These are phyloP conservation scores for Dalechampia spathulata DNA, from an alignment of 441 rosid genomes.

Conservation along the genomic window DNA sequence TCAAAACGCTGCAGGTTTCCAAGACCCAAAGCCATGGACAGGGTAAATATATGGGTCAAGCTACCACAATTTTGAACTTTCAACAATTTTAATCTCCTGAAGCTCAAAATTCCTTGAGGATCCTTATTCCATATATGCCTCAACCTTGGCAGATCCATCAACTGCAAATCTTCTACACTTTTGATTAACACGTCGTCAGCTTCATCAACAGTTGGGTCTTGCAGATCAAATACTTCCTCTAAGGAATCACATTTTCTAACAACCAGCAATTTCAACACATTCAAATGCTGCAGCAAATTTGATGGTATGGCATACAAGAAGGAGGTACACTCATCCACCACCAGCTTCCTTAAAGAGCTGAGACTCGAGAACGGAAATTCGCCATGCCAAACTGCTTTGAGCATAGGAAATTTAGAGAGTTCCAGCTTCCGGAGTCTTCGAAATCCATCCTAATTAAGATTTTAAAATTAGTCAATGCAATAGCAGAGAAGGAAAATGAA, in stretches of 20 bases:
- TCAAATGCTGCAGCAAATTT: too few relatives aligned
- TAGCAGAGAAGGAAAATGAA: too few relatives aligned
- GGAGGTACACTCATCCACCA: neutral
- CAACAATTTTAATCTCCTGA: conserved; percentile 1
- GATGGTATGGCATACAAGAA: neutral
- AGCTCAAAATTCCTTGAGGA: neutral
- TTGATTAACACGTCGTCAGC: neutral
- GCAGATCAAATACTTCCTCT: neutral
- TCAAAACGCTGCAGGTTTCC: neutral
- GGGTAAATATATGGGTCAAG: conserved; percentile 16
- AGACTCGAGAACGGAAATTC: neutral
- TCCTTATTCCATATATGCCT: neutral
- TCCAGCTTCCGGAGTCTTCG: neutral
- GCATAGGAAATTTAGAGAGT: neutral
- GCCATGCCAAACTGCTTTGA: neutral
- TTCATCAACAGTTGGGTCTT: neutral
- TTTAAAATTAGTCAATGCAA: too few relatives aligned
- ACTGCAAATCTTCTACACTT: neutral
- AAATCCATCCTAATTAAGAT: neutral
- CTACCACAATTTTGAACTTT: conserved; percentile 11
- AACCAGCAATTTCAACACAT: neutral
- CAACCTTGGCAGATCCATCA: conserved; percentile 7
- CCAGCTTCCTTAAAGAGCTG: neutral
- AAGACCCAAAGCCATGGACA: conserved; percentile 9
- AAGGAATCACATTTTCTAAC: neutral